Conservation (phyloP, 2,329 filamentous ascomycete genomes). For the Monilinia fructigena region DNA sequence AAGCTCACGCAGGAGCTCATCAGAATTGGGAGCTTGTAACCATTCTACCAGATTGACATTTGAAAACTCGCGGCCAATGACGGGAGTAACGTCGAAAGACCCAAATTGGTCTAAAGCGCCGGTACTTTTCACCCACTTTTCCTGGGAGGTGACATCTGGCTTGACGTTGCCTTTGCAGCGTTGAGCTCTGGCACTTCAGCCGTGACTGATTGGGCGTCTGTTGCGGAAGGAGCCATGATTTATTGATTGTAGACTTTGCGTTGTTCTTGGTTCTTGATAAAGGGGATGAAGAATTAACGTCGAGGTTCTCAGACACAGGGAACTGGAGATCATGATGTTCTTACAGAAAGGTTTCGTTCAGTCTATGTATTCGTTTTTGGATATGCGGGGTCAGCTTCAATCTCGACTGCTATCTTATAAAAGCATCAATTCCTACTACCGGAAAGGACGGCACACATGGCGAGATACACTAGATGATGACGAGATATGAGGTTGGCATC, state of each 20-base stretch:
- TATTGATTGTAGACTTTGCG: conserved; percentile 12
- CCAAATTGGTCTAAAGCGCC: conserved; percentile 37
- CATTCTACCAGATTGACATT: conserved; percentile 46
- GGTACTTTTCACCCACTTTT: conserved; percentile 35
- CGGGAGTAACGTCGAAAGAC: conserved; percentile 45
- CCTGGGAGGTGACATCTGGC: conserved; percentile 23
- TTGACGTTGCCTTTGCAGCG: conserved; percentile 23
- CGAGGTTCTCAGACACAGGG: conserved; percentile 26
- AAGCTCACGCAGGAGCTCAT: conserved; percentile 50
- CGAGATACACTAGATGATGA: conserved; percentile 2
- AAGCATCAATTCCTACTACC: neutral
- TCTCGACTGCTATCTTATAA: neutral
- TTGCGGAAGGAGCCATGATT: conserved; percentile 32
- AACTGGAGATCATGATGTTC: conserved; percentile 27
- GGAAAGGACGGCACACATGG: conserved; percentile 7
- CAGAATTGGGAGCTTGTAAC: conserved; percentile 48
- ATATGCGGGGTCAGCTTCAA: neutral
- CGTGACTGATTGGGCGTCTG: conserved; percentile 22
- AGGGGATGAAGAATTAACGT: conserved; percentile 22
- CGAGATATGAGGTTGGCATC: neutral
- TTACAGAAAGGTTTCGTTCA: conserved; percentile 5
- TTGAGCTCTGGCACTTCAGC: neutral
- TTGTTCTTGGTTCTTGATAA: conserved; percentile 1
- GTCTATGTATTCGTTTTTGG: conserved; percentile 7
- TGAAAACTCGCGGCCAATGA: conserved; percentile 49